Percentiles rank a stretch among this genome's conserved stretches.
Conservation (phyloP, 192 early-diverging fungal species). For the Anaeromyces robustus region DNA sequence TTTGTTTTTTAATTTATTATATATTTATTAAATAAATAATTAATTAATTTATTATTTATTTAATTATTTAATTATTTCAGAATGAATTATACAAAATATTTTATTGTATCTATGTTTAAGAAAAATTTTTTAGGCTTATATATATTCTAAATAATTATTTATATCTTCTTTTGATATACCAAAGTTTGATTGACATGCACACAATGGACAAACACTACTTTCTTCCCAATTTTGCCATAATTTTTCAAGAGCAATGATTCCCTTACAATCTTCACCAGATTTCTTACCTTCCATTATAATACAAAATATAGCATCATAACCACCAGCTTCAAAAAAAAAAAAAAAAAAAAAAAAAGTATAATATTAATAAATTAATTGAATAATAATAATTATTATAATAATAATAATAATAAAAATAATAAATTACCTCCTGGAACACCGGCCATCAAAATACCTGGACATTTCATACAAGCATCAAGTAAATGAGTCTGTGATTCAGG, state of each 20-base stretch:
- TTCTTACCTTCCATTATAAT: slow-evolving; percentile 42
- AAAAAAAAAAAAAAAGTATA: no score
- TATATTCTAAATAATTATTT: background rate
- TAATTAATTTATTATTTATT: no score
- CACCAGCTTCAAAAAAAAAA: slow-evolving; percentile 58
- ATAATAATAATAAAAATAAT: no score
- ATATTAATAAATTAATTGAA: no score
- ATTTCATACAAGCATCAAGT: slow-evolving; percentile 60
- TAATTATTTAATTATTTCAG: no score
- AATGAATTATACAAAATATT: no score
- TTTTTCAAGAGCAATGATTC: slow-evolving; percentile 30
- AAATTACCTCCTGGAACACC: slow-evolving; percentile 92
- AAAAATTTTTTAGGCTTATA: no score
- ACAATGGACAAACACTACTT: slow-evolving; percentile 64
- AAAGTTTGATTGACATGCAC: background rate
- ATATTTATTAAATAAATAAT: no score
- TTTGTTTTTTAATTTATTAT: no score
- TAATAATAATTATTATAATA: no score
- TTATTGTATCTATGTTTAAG: no score
- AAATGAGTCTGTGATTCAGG: slow-evolving; percentile 72
- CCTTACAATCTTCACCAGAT: slow-evolving; percentile 22
- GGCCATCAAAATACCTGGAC: slow-evolving; percentile 75
- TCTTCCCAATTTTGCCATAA: slow-evolving; percentile 45
- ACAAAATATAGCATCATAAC: slow-evolving; percentile 94
- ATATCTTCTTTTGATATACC: background rate